Evolutionary conservation across 73 alveolate genomes (phyloP).

Genomic region (Blepharisma japonicum): DNA sequence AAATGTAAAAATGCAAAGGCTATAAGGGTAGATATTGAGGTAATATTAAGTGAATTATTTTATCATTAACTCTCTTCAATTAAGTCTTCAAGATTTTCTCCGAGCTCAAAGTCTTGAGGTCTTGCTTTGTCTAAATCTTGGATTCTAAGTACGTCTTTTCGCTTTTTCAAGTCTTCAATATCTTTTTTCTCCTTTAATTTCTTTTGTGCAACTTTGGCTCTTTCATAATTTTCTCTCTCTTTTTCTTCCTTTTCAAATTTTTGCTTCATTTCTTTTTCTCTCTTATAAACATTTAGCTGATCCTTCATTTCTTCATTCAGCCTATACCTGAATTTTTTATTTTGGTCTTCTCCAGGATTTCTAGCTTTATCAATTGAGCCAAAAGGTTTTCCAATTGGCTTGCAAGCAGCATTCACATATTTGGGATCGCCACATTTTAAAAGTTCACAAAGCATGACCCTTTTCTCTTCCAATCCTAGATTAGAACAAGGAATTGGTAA

Average conservation of each 20-base stretch:
- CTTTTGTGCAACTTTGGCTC: background rate
- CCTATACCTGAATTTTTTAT: background rate
- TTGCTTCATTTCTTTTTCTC: background rate
- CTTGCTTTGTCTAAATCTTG: slow-evolving; percentile 8
- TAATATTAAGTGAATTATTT: too few relatives aligned
- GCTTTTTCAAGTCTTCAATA: background rate
- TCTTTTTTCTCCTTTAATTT: slow-evolving; percentile 20
- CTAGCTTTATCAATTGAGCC: background rate
- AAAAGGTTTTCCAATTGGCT: slow-evolving; percentile 25
- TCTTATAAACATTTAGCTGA: background rate
- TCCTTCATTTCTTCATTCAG: background rate
- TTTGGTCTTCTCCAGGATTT: background rate
- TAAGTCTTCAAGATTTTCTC: background rate
- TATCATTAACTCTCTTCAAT: background rate
- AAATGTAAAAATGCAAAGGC: too few relatives aligned
- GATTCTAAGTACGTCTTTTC: slow-evolving; percentile 10
- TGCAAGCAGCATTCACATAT: background rate
- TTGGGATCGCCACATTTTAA: background rate
- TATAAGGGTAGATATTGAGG: too few relatives aligned
- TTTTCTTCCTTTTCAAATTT: background rate
- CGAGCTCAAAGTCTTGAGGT: background rate
- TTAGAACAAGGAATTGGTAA: background rate
- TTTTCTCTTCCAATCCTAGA: background rate
- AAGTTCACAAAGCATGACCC: slow-evolving; percentile 15
- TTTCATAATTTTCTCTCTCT: slow-evolving; percentile 1